These are phyloP conservation scores for Rhytidhysteron rufulum DNA, from an alignment of 2,329 filamentous ascomycete genomes.

Conservation along the genomic window DNA sequence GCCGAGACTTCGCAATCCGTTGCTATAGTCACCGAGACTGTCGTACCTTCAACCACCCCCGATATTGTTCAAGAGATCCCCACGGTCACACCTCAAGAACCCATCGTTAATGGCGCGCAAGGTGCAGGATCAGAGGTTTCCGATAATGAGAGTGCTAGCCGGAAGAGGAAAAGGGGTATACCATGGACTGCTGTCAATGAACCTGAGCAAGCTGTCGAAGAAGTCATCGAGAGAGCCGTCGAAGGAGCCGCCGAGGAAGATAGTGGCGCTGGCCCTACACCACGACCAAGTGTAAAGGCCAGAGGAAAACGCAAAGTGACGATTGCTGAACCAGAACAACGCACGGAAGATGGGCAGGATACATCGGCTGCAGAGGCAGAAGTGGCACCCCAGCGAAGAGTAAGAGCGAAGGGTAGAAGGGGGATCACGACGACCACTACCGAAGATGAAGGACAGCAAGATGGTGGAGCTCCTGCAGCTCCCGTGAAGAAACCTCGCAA, in stretches of 20 bases:
- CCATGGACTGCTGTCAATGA: conserved; percentile 31
- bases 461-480: background rate
- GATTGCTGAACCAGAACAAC: background rate
- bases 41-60: background rate
- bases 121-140: background rate
- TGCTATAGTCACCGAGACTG: background rate
- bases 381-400: conserved; percentile 7
- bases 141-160: conserved; percentile 2
- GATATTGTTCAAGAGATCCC: too few species aligned
- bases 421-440: conserved; percentile 4
- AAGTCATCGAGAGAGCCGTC: conserved; percentile 4
- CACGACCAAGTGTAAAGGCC: conserved; percentile 13
- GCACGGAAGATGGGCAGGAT: background rate
- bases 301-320: conserved; percentile 15
- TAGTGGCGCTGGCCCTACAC: conserved; percentile 10
- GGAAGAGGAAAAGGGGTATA: conserved; percentile 4
- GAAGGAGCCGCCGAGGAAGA: conserved; percentile 6
- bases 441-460: background rate
- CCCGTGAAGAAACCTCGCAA: conserved; percentile 7
- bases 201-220: conserved; percentile 9
- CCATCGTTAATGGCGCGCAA: background rate
- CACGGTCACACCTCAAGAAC: background rate
- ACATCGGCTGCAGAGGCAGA: conserved; percentile 1
- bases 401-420: conserved; percentile 18
- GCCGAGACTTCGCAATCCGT: background rate